A percentile compares a stretch with the other conserved stretches of the same genome.
These are phyloP conservation scores for Quercus parvula DNA, from an alignment of 306 rosid genomes.

Conservation along the genomic window DNA sequence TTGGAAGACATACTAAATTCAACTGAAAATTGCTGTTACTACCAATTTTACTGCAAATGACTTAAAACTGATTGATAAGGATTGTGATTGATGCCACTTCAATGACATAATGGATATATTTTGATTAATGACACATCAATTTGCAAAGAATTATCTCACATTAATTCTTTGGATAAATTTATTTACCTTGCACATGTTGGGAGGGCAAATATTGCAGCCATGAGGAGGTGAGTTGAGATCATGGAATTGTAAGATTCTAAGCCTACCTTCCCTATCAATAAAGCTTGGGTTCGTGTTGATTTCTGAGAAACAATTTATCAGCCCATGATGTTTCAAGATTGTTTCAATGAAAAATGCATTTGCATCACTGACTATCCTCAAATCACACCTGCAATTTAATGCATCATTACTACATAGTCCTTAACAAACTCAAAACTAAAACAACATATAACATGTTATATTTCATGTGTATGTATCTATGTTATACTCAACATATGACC, in stretches of 20 bases:
- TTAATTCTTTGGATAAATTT: not conserved
- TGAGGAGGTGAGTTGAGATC: constrained; percentile 57
- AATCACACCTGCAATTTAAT: constrained; percentile 47
- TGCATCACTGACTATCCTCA: constrained; percentile 65
- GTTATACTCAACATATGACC: no score
- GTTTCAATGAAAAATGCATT: constrained; percentile 59
- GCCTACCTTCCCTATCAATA: constrained; percentile 50
- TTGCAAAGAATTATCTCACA: no score
- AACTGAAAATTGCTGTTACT: not conserved
- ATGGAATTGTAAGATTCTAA: constrained; percentile 54
- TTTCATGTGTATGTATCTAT: not conserved
- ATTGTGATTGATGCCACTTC: no score
- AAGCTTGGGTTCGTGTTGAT: constrained; percentile 51
- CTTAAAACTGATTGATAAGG: no score
- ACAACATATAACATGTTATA: not conserved
- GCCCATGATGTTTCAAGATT: constrained; percentile 51
- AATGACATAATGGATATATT: no score
- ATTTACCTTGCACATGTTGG: constrained; percentile 74
- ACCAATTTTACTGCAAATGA: not conserved
- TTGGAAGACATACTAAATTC: not conserved
- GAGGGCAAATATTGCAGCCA: constrained; percentile 63
- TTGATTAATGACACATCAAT: no score
- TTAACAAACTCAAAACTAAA: not conserved
- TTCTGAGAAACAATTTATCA: constrained; percentile 48
- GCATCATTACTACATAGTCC: not conserved